These are phyloP conservation scores for Mangifera indica DNA, from an alignment of 345 rosid genomes.

Conservation along the genomic window DNA sequence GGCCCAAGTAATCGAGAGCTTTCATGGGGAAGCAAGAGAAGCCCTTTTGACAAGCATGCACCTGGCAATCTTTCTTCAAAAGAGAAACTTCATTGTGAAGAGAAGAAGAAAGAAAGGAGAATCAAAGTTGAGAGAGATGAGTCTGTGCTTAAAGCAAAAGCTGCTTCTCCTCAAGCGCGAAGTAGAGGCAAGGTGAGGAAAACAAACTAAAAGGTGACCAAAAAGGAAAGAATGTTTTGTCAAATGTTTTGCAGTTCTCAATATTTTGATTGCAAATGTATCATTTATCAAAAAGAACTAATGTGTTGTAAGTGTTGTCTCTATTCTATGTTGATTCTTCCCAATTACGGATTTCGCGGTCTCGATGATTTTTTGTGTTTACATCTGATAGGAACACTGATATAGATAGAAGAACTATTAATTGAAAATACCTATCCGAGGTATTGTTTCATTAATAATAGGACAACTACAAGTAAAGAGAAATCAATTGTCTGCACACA, in stretches of 20 bases:
- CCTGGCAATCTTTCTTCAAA: slow-evolving; percentile 16
- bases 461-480: too few species aligned
- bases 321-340: background rate
- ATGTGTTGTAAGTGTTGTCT: background rate
- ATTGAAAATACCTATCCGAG: too few species aligned
- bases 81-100: slow-evolving; percentile 35
- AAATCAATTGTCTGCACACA: too few species aligned
- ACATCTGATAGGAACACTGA: too few species aligned
- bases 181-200: slow-evolving; percentile 45
- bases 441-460: too few species aligned
- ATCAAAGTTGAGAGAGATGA: slow-evolving; percentile 34
- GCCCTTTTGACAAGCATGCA: too few species aligned
- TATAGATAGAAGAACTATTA: too few species aligned
- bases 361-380: too few species aligned
- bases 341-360: too few species aligned
- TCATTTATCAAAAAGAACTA: background rate
- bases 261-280: background rate
- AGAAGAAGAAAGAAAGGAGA: slow-evolving; percentile 31
- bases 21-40: too few species aligned
- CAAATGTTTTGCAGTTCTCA: background rate
- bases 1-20: slow-evolving; percentile 30
- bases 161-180: slow-evolving; percentile 44
- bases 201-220: slow-evolving; percentile 20
- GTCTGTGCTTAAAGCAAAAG: slow-evolving; percentile 33
- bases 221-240: background rate